Evolutionary conservation across 1,284 basidiomycete genomes (phyloP).

Genomic region (Ceratobasidium papillatum): DNA sequence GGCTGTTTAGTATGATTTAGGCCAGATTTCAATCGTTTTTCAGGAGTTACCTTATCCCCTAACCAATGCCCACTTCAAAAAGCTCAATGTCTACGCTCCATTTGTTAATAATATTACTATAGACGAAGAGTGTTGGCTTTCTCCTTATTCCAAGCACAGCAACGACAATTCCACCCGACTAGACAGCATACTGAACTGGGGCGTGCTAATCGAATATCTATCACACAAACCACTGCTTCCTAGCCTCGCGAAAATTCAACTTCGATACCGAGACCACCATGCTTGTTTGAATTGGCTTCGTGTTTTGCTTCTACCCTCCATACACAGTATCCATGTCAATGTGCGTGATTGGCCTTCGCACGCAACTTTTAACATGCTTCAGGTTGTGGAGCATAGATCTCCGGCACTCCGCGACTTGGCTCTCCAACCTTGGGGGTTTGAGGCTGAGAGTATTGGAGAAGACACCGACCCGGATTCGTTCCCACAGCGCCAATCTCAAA

Average conservation of each 20-base stretch:
- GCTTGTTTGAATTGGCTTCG: constrained; percentile 1
- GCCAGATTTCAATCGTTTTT: background rate
- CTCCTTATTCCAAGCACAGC: background rate
- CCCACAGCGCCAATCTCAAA: background rate
- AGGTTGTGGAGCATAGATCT: background rate
- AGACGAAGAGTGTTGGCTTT: background rate
- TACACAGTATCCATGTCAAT: background rate
- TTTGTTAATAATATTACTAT: background rate
- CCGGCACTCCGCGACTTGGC: background rate
- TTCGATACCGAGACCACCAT: background rate
- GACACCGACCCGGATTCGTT: background rate
- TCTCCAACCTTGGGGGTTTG: background rate
- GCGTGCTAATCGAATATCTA: background rate
- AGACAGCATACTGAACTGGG: background rate
- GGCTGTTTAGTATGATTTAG: background rate
- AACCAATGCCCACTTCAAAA: background rate
- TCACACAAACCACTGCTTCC: background rate
- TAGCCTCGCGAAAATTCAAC: background rate
- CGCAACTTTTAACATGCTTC: background rate
- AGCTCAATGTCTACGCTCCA: background rate
- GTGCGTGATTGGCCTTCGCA: background rate
- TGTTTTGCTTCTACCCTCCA: background rate
- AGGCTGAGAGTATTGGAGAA: background rate
- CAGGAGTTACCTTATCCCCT: background rate
- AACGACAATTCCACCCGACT: background rate